Evolutionary conservation across 2,329 filamentous ascomycete species (phyloP), one percentile per base, ranked within the genome.

Genomic region (Fusarium papillatum): DNA sequence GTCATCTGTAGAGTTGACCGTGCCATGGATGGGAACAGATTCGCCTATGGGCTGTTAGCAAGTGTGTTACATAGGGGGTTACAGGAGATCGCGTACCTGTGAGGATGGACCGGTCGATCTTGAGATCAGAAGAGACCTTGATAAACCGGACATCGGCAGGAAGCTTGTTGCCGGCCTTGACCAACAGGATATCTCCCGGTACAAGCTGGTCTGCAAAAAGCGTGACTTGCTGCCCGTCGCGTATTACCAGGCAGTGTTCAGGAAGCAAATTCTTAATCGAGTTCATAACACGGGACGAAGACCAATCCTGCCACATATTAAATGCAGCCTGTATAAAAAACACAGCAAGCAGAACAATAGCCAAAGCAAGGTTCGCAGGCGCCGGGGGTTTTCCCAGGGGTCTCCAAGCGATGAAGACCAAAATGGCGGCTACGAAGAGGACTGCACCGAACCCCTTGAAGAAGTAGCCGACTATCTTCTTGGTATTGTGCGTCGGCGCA

Each of bases 211-310:
- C 81, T 0, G 91, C 91, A 4, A 86, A 83, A 5, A 91, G 84
- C 19, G 85, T 87, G 1, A 85, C 79, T 72, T 89, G 85, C 5
- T 81, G 79, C 2, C 91, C 89, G 74, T 94, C 90, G 24, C 94
- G 90, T 9, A 93, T 83, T 10, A 94, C 87, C 31, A 92, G 85
- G 77, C 92, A 95, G 70, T 91, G 88, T 77, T 95, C 93, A 0
- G 94, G 94, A n/a, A 96, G 87, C 93, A 96, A 94, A 22, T 90
- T 93, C 60, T 92, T 94, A 81, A 96, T 96, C 0, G 93, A 95
- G 22, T 91, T 90, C 94, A 96, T 96, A 67, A 95, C 93, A 7
- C 92, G 87, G 2, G 90, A 93, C 0, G 93, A 94, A 3, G 93
- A 95, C 90, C 93, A 96, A 81, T 96, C 94, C 79, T 93, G 91